These are phyloP conservation scores for Erodium maritimum DNA, from an alignment of 345 rosid species.

Conservation along the genomic window DNA sequence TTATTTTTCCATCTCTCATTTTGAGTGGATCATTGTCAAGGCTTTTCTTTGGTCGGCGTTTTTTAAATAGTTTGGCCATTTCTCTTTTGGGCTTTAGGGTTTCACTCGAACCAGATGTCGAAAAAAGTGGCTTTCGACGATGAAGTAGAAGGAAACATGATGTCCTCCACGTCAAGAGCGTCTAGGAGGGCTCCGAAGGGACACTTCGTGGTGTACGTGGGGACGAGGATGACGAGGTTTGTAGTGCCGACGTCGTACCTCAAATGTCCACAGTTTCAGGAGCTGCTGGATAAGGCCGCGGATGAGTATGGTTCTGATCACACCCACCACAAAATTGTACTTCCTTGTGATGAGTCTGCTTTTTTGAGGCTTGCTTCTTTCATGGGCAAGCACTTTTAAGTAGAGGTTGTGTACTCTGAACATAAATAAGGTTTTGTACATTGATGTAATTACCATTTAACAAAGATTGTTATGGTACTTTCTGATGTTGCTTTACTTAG, in stretches of 20 bases:
- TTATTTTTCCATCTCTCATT: no score
- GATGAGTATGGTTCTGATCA: slow-evolving; percentile 20
- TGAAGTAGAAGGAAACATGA: slow-evolving; percentile 3
- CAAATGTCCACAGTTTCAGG: slow-evolving; percentile 15
- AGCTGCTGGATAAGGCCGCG: slow-evolving; percentile 18
- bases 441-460: no score
- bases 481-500: no score
- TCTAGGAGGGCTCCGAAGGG: slow-evolving; percentile 18
- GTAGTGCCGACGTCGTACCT: slow-evolving; percentile 15
- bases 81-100: no score
- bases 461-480: no score
- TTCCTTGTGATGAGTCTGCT: slow-evolving; percentile 18
- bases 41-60: no score
- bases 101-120: no score
- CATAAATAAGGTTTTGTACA: no score
- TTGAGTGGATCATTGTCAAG: no score
- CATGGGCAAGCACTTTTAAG: slow-evolving; percentile 2
- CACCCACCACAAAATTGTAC: slow-evolving; percentile 1
- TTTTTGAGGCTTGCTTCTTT: slow-evolving; percentile 7
- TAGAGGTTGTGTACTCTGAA: no score
- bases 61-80: no score
- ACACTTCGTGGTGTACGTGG: slow-evolving; percentile 27
- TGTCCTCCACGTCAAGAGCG: no score
- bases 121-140: slow-evolving; percentile 6
- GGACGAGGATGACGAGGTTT: slow-evolving; percentile 16